These are phyloP conservation scores for Neurospora cerealis DNA, from an alignment of 495 filamentous ascomycete species.

Conservation along the genomic window DNA sequence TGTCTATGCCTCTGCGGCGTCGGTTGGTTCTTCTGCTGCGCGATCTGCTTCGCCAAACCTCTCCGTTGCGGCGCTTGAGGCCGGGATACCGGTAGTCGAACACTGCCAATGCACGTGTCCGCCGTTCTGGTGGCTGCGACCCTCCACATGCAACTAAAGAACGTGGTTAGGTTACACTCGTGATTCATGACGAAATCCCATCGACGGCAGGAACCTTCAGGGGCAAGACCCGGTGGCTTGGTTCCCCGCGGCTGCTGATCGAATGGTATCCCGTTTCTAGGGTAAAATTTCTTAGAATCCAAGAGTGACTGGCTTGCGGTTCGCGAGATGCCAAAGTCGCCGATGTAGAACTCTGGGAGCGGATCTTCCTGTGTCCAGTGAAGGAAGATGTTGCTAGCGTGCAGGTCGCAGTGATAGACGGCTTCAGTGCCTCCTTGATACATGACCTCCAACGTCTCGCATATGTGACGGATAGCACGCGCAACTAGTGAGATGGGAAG, in stretches of 20 bases:
- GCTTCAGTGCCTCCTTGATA: constrained; percentile 2
- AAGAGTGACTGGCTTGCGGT: not conserved
- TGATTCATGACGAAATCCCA: not conserved
- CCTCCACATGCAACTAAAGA: not conserved
- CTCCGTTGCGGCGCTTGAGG: not conserved
- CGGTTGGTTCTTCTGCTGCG: not conserved
- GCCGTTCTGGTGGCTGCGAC: not conserved
- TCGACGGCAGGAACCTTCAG: not conserved
- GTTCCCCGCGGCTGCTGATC: not conserved
- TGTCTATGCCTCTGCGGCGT: not conserved
- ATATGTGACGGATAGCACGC: not conserved
- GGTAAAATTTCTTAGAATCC: not conserved
- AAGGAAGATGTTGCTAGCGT: constrained; percentile 1
- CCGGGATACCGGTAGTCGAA: not conserved
- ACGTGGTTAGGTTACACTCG: not conserved
- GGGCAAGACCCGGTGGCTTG: not conserved
- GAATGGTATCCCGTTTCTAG: not conserved
- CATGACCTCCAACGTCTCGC: constrained; percentile 9
- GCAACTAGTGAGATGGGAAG: constrained; percentile 4
- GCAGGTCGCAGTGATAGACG: constrained; percentile 8
- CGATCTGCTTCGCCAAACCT: not conserved
- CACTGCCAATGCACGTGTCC: not conserved
- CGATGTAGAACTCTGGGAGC: constrained; percentile 2
- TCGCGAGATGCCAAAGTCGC: constrained; percentile 3
- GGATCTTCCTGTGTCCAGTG: not conserved